Conservation (phyloP, 106 monocot species). For the Allium fistulosum region DNA sequence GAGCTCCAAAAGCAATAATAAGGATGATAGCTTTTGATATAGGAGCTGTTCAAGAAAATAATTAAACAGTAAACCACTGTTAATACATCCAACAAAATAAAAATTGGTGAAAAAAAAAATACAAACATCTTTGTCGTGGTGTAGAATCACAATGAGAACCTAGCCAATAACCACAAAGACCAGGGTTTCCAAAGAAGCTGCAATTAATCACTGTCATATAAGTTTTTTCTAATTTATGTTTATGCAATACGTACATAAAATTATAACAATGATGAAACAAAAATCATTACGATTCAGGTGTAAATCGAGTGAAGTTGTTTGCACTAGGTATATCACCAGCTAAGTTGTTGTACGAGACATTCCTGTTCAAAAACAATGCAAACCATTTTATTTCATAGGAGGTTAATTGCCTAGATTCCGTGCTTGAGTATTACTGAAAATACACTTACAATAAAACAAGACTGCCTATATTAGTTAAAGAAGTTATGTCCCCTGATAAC, state of each 20-base stretch:
- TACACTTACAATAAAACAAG: constrained; percentile 64
- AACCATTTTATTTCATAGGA: background rate
- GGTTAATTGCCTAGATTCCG: no score
- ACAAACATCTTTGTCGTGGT: constrained; percentile 27
- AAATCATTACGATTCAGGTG: constrained; percentile 54
- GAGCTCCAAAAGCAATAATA: constrained; percentile 72
- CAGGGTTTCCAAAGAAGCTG: constrained; percentile 90
- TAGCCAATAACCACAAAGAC: constrained; percentile 81
- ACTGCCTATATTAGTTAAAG: constrained; percentile 68
- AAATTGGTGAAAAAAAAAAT: no score
- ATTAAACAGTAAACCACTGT: background rate
- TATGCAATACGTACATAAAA: no score
- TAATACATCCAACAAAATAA: background rate
- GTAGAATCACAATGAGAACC: constrained; percentile 46
- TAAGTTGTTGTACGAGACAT: constrained; percentile 79
- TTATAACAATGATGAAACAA: no score
- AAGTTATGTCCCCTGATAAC: constrained; percentile 59
- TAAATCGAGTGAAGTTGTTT: constrained; percentile 84
- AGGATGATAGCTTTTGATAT: constrained; percentile 81
- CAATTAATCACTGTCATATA: background rate
- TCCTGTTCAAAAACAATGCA: constrained; percentile 29
- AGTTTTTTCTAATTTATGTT: background rate
- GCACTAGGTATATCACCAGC: constrained; percentile 60
- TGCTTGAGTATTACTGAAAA: background rate
- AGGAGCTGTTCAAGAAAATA: constrained; percentile 13